Evolutionary conservation across 2,329 filamentous ascomycete genomes (phyloP).

Genomic region (Elsinoe ampelina): DNA sequence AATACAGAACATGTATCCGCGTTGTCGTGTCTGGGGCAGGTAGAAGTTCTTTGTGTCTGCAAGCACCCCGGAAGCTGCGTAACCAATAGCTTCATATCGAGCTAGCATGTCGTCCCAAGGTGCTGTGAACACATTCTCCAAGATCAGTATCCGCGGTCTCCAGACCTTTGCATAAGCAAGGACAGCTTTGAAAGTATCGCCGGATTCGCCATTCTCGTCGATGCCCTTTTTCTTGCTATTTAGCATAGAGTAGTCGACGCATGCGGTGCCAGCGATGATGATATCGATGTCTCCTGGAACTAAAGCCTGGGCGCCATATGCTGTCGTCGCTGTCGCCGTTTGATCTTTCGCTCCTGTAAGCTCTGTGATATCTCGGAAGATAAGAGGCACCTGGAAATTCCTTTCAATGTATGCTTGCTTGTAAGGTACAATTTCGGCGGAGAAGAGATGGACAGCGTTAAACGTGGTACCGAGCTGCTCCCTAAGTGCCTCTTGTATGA

Average conservation of each 20-base stretch:
- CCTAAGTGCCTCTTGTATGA: slow-evolving; percentile 38
- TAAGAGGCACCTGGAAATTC: slow-evolving; percentile 34
- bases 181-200: slow-evolving; percentile 55
- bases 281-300: slow-evolving; percentile 55
- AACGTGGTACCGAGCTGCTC: slow-evolving; percentile 17
- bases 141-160: slow-evolving; percentile 54
- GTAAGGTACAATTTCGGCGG: slow-evolving; percentile 37
- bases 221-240: slow-evolving; percentile 50
- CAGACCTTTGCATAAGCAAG: slow-evolving; percentile 46
- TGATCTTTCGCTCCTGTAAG: slow-evolving; percentile 22
- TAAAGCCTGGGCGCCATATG: slow-evolving; percentile 49
- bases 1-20: slow-evolving; percentile 41
- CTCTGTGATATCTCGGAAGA: slow-evolving; percentile 39
- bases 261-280: slow-evolving; percentile 63
- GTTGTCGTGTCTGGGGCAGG: slow-evolving; percentile 50
- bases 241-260: slow-evolving; percentile 62
- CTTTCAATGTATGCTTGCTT: slow-evolving; percentile 42
- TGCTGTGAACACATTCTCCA: slow-evolving; percentile 60
- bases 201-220: slow-evolving; percentile 52
- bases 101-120: slow-evolving; percentile 46
- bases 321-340: slow-evolving; percentile 42
- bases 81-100: slow-evolving; percentile 44
- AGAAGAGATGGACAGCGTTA: slow-evolving; percentile 34
- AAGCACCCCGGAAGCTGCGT: slow-evolving; percentile 40
- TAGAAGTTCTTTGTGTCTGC: slow-evolving; percentile 65